phyloP scores from a whole-genome alignment of 2,329 filamentous ascomycete genomes.

The Aureobasidium sp. region DNA sequence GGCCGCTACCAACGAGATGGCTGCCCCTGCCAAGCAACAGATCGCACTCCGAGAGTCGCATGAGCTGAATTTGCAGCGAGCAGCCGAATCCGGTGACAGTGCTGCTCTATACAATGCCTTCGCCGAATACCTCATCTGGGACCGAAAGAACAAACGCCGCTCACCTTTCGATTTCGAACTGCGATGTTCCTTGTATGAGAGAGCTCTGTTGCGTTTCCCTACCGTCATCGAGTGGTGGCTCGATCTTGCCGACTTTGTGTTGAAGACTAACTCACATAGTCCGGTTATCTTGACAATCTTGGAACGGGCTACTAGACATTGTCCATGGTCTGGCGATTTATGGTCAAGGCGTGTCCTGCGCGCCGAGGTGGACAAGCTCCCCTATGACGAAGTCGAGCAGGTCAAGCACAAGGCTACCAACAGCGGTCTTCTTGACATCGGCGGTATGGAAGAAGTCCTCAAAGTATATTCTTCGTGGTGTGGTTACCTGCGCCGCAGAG shows the following conservation, averaged over 20 bases:
- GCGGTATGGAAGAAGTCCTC: conserved; percentile 79
- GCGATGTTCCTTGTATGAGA: conserved; percentile 61
- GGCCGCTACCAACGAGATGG: conserved; percentile 56
- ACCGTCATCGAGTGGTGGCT: conserved; percentile 71
- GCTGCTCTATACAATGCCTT: conserved; percentile 48
- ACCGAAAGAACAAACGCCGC: conserved; percentile 48
- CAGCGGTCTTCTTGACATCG: conserved; percentile 72
- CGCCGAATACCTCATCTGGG: conserved; percentile 75
- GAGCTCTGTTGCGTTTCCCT: conserved; percentile 66
- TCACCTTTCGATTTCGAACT: conserved; percentile 44
- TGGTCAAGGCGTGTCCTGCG: conserved; percentile 87
- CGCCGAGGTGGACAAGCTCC: conserved; percentile 67
- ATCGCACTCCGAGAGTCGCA: conserved; percentile 58
- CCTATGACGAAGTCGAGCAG: conserved; percentile 72
- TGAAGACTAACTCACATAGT: conserved; percentile 34
- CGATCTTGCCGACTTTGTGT: conserved; percentile 70
- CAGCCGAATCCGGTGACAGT: conserved; percentile 47
- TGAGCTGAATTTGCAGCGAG: conserved; percentile 57
- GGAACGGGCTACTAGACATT: conserved; percentile 77
- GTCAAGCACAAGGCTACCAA: conserved; percentile 91
- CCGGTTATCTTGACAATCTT: conserved; percentile 56
- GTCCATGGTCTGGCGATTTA: conserved; percentile 82
- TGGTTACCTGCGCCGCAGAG: conserved; percentile 78
- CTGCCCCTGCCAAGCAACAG: conserved; percentile 54
- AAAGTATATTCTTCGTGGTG: conserved; percentile 94